Base-by-base conservation (phyloP, 1,139 yeast genomes). In the Candida gigantensis region DNA sequence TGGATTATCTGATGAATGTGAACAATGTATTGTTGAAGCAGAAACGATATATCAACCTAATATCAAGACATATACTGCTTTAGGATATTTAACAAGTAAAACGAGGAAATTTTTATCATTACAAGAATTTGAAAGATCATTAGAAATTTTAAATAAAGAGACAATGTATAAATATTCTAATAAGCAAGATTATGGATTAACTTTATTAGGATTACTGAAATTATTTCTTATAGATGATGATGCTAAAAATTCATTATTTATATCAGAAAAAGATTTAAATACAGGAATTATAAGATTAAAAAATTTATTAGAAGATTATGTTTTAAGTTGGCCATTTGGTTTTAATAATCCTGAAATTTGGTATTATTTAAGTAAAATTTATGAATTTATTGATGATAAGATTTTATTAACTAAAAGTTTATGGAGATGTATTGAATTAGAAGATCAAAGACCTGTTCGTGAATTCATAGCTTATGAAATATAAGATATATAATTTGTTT, bases 21-120 rank as follows among this genome's bases (percentile, higher is more conserved):
- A 80, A 49, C 81, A 78, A 44, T 85, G 95, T 35, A 71, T 88
- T 6, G 71, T 73, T 6, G 96, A 88, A 55, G 88, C 95, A 1
- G 85, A 78, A 44, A 60, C 69, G 2, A 61, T 69, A 12, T 65
- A 58, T 39, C 71, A 71, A 25, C 77, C 78, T n/a, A 75, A 72
- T 26, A 61, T 72, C 40, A 68, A 74, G 46, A 76, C 85, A 6
- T 76, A 65, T 50, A 67, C 79, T 31, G 67, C 77, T 49, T 58
- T 80, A 44, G 84, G 90, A 9, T 58, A 74, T 41, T 65, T 78
- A 42, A 67, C 72, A 14, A 62, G 68, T 24, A 59, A 56, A 44
- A 44, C 57, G 21, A 50, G 68, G 30, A 59, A 71, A 53, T 62
- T 68, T 43, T 62, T 73, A 42, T 81, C 95, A 3, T 60, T 83